These are phyloP conservation scores for Cercospora zeae-maydis DNA, from an alignment of 2,329 filamentous ascomycete species.

Conservation along the genomic window DNA sequence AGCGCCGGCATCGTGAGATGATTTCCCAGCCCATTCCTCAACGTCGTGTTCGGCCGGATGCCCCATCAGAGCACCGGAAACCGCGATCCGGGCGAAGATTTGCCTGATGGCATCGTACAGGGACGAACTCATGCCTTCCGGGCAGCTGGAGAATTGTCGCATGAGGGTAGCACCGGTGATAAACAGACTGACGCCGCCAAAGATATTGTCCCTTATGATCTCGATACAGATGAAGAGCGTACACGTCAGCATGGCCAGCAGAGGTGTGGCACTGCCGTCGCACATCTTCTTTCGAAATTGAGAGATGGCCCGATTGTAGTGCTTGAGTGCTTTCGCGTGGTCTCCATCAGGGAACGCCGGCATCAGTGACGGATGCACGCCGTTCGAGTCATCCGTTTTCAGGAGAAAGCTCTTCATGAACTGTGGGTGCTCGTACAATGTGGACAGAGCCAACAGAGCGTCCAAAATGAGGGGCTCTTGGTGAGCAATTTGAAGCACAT, in stretches of 20 bases:
- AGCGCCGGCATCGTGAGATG: not conserved
- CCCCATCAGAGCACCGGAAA: slow-evolving; percentile 21
- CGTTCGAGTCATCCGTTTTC: not conserved
- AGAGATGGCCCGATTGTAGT: slow-evolving; percentile 30
- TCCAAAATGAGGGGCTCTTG: slow-evolving; percentile 25
- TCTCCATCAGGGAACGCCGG: slow-evolving; percentile 14
- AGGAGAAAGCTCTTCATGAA: slow-evolving; percentile 18
- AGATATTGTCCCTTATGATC: slow-evolving; percentile 26
- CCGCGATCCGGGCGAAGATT: slow-evolving; percentile 23
- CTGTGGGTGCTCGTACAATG: slow-evolving; percentile 25
- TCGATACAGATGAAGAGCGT: slow-evolving; percentile 32
- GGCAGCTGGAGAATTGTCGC: slow-evolving; percentile 12
- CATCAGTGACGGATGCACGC: slow-evolving; percentile 5
- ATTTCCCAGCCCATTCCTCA: slow-evolving; percentile 1
- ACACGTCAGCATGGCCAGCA: slow-evolving; percentile 28
- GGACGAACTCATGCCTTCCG: slow-evolving; percentile 1
- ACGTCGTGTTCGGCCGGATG: slow-evolving; percentile 5
- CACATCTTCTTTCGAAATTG: slow-evolving; percentile 15
- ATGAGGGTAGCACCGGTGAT: slow-evolving; percentile 22
- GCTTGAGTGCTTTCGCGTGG: slow-evolving; percentile 20
- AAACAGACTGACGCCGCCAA: slow-evolving; percentile 25
- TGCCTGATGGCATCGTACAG: slow-evolving; percentile 14
- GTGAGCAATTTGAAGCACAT: slow-evolving; percentile 28
- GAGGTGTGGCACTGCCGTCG: slow-evolving; percentile 14
- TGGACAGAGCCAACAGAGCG: slow-evolving; percentile 25